These are phyloP conservation scores for Phytophthora tubulina DNA, from an alignment of 352 stramenopile genomes.

Conservation along the genomic window DNA sequence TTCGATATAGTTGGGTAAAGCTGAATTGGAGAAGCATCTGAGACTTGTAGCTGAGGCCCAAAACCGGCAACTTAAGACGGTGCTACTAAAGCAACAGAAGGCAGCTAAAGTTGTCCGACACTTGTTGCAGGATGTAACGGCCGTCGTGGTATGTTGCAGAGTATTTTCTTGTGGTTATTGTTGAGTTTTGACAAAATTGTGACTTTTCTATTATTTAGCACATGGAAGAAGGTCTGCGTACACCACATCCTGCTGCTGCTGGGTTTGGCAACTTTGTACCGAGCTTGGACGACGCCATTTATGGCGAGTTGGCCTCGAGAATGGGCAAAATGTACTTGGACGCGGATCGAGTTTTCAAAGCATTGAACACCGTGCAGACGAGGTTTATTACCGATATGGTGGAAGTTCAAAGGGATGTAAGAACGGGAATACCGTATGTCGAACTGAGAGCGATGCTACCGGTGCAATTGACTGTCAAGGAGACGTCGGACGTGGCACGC, in stretches of 20 bases:
- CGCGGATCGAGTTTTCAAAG: neutral
- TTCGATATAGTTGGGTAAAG: conserved; percentile 1
- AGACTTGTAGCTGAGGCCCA: conserved; percentile 3
- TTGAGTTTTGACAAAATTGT: neutral
- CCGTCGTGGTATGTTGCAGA: conserved; percentile 16
- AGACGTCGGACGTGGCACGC: neutral
- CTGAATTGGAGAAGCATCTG: conserved; percentile 18
- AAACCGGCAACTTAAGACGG: conserved; percentile 23
- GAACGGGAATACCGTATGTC: conserved; percentile 15
- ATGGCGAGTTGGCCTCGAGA: conserved; percentile 13
- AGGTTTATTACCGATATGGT: conserved; percentile 8
- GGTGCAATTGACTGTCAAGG: neutral
- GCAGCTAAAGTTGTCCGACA: conserved; percentile 3
- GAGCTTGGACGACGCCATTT: conserved; percentile 29
- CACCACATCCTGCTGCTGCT: neutral
- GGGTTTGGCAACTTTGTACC: conserved; percentile 12
- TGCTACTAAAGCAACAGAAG: conserved; percentile 15
- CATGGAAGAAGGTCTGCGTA: conserved; percentile 24
- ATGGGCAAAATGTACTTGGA: conserved; percentile 20
- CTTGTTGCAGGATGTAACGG: conserved; percentile 21
- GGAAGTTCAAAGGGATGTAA: conserved; percentile 7
- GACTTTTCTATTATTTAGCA: conserved; percentile 3
- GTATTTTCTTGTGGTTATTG: neutral
- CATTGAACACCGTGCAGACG: neutral
- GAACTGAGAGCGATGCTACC: conserved; percentile 11